These are phyloP conservation scores for Phytopythium mirpurense DNA, from an alignment of 352 stramenopile species.

Conservation along the genomic window DNA sequence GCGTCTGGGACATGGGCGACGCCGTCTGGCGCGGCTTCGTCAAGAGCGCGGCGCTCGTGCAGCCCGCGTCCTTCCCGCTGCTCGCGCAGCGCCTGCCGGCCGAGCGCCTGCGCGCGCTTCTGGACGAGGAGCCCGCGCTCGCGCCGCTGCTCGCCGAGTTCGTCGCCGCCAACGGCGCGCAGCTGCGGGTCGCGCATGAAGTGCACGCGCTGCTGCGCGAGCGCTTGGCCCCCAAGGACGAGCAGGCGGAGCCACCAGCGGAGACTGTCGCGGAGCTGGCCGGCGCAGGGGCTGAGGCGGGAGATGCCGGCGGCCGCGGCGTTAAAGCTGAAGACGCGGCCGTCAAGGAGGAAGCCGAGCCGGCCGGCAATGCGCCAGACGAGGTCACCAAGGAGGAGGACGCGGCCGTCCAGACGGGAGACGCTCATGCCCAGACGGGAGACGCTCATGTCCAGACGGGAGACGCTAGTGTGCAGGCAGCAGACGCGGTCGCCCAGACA, in stretches of 20 bases:
- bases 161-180: conserved; percentile 9
- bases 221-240: neutral
- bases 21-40: conserved; percentile 77
- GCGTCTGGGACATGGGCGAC: conserved; percentile 71
- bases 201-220: conserved; percentile 11
- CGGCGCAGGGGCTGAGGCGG: neutral
- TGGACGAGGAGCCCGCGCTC: conserved; percentile 64
- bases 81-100: conserved; percentile 50
- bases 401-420: no score
- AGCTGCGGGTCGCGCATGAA: conserved; percentile 12
- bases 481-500: no score
- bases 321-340: neutral
- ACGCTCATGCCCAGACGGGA: no score
- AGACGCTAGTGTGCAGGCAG: no score
- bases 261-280: neutral
- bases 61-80: conserved; percentile 64
- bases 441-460: no score
- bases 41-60: conserved; percentile 68
- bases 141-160: conserved; percentile 37
- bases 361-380: no score
- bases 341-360: no score
- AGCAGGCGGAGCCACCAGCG: neutral
- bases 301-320: no score
- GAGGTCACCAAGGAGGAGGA: neutral
- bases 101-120: conserved; percentile 36